Evolutionary conservation across 352 stramenopile genomes (phyloP).

Genomic region (Phytophthora multivora): DNA sequence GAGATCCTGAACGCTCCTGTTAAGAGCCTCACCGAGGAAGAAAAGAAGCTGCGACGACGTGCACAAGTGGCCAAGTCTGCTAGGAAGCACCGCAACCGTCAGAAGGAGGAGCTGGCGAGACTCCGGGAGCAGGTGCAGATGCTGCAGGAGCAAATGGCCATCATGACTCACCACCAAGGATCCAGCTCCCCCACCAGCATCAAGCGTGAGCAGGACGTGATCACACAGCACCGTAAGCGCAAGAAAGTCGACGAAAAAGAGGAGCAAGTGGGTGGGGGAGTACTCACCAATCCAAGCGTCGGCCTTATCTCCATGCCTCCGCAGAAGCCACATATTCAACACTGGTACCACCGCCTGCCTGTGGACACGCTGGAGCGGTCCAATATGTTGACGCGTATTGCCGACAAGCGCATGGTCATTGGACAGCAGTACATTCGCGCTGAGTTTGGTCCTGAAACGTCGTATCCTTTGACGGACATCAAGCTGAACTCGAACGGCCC

Average conservation of each 20-base stretch:
- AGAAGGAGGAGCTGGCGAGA: slow-evolving; percentile 79
- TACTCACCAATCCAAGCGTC: slow-evolving; percentile 28
- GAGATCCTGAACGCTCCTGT: slow-evolving; percentile 83
- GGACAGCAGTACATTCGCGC: slow-evolving; percentile 56
- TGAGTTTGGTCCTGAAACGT: slow-evolving; percentile 50
- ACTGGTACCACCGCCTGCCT: slow-evolving; percentile 69
- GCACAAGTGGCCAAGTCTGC: slow-evolving; percentile 85
- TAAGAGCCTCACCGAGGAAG: slow-evolving; percentile 82
- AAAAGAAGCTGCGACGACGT: slow-evolving; percentile 81
- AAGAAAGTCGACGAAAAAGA: slow-evolving; percentile 68
- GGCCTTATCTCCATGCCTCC: slow-evolving; percentile 19
- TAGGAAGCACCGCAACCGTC: slow-evolving; percentile 81
- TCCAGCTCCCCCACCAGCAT: slow-evolving; percentile 41
- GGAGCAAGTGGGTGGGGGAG: slow-evolving; percentile 23
- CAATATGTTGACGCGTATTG: slow-evolving; percentile 55
- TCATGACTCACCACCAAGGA: slow-evolving; percentile 58
- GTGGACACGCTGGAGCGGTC: slow-evolving; percentile 64
- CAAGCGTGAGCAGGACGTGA: slow-evolving; percentile 59
- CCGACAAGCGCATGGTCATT: slow-evolving; percentile 55
- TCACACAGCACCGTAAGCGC: slow-evolving; percentile 70
- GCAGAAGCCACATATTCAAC: slow-evolving; percentile 50
- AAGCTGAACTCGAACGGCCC: slow-evolving; percentile 81
- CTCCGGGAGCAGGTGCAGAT: slow-evolving; percentile 76
- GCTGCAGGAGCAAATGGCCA: slow-evolving; percentile 81
- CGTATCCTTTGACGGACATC: slow-evolving; percentile 77